A percentile compares a stretch with the other conserved stretches of the same genome.
Conservation (phyloP, 116 monocot genomes). For the Papilionanthe hybrid region DNA sequence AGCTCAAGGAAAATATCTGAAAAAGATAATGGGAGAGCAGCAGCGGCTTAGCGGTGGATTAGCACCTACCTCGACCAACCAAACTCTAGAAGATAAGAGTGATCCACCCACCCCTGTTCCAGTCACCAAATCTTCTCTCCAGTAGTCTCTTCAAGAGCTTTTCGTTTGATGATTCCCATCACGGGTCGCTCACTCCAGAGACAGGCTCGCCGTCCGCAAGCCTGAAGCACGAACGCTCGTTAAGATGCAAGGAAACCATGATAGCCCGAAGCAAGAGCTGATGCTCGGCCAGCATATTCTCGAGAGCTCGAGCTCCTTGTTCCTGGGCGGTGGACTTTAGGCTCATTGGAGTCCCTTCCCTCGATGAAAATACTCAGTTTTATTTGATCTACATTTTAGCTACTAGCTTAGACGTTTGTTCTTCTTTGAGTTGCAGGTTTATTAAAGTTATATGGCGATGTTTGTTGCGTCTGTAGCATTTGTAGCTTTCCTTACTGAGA, state of each 20-base stretch:
- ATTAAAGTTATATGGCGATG: neutral
- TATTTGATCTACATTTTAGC: neutral
- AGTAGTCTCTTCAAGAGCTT: slow-evolving; percentile 16
- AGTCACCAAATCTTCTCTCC: slow-evolving; percentile 27
- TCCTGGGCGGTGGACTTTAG: slow-evolving; percentile 26
- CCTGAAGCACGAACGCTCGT: slow-evolving; percentile 22
- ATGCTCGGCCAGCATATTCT: slow-evolving; percentile 39
- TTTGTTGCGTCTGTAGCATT: neutral
- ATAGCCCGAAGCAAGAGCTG: slow-evolving; percentile 16
- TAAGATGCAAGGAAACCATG: slow-evolving; percentile 14
- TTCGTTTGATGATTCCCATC: slow-evolving; percentile 18
- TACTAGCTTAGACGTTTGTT: neutral
- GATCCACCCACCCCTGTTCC: slow-evolving; percentile 44
- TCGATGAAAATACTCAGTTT: neutral
- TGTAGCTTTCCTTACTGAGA: neutral
- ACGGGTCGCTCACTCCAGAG: slow-evolving; percentile 40
- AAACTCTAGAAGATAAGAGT: slow-evolving; percentile 29
- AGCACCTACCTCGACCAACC: slow-evolving; percentile 2
- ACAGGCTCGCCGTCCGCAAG: slow-evolving; percentile 12
- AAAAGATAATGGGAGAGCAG: slow-evolving; percentile 48
- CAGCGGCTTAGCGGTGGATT: slow-evolving; percentile 28
- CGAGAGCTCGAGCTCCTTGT: slow-evolving; percentile 53
- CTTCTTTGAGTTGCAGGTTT: neutral
- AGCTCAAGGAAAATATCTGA: slow-evolving; percentile 47
- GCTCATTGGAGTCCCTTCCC: neutral